Evolutionary conservation across 2,329 filamentous ascomycete genomes (phyloP).

Genomic region (Xylariaceae sp.): DNA sequence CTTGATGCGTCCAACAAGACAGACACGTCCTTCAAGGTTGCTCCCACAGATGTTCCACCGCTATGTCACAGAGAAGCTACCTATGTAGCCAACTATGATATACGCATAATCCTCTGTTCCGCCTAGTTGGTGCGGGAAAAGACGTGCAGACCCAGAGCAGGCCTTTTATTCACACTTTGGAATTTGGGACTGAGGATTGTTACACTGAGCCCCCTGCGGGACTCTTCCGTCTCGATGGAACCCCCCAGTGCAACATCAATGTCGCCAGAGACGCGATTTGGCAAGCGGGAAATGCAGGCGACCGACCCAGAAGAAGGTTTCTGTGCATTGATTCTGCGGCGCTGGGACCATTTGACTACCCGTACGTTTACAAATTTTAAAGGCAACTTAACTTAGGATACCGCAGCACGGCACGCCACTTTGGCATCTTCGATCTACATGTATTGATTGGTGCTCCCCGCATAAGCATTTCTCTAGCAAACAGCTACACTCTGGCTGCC

Average conservation of each 20-base stretch:
- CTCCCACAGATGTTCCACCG: too few relatives aligned
- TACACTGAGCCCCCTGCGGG: slow-evolving; percentile 7
- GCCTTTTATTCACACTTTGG: slow-evolving; percentile 3
- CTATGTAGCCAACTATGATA: background rate
- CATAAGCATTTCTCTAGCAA: too few relatives aligned
- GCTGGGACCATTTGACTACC: slow-evolving; percentile 7
- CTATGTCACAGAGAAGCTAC: background rate
- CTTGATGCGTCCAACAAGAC: too few relatives aligned
- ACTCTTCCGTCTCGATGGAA: slow-evolving; percentile 2
- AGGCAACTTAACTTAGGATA: too few relatives aligned
- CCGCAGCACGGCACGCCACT: too few relatives aligned
- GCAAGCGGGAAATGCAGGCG: slow-evolving; percentile 16
- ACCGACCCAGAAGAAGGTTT: slow-evolving; percentile 27
- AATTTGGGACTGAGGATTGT: slow-evolving; percentile 6
- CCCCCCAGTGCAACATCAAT: slow-evolving; percentile 11
- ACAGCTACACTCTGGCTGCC: too few relatives aligned
- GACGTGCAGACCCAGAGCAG: slow-evolving; percentile 3
- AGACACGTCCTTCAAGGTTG: too few relatives aligned
- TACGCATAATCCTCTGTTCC: too few relatives aligned
- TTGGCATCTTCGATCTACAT: too few relatives aligned
- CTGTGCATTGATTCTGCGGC: slow-evolving; percentile 25
- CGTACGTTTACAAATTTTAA: too few relatives aligned
- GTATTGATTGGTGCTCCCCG: too few relatives aligned
- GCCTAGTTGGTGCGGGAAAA: background rate
- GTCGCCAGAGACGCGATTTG: background rate